Base-by-base conservation (phyloP, 1,139 yeast genomes). In the Kodamaea anthophila region DNA sequence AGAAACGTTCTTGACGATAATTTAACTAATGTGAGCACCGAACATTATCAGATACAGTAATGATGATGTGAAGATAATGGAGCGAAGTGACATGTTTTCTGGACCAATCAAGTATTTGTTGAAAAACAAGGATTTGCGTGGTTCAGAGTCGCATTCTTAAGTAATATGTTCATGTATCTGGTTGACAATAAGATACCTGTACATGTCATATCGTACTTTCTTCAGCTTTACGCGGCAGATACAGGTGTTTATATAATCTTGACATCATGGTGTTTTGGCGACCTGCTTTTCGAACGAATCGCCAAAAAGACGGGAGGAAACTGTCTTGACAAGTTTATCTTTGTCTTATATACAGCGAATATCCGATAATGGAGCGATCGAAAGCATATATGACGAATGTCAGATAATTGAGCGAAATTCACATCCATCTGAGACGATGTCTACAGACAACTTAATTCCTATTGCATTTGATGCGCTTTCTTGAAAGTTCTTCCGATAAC, bases 201-300 rank as follows among this genome's bases (percentile, higher is more conserved):
- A 5, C 18, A 32, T 1, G 26, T 28, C 13, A 28, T 30, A n/a
- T 7, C 13, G 8, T 32, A 30, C 15, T 33, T 29, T 12, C 15
- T 40, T 5, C 18, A 31, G 13, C 30, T 28, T 7, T 58, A 48
- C 30, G 30, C 24, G 1, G n/a, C 41, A 11, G 44, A 46, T 23
- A 43, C 52, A 3, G 23, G 34, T 5, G 29, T 55, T 2, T 42
- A 40, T 6, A 11, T 52, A 0, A 21, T 38, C 5, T 28, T 57
- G 18, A 54, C 55, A 18, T 47, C 54, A 13, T 69, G 77, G 77
- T 63, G 55, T 36, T 65, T 70, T 34, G 76, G 75, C 0, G 58
- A 65, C 4, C 64, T 64, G 28, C 33, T 72, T 0, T 66, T 60
- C 36, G 74, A 67, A 26, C 45, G 74, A 23, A 42, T 70, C 9